Evolutionary conservation across 1,139 yeast genomes (phyloP), one percentile per base, ranked within the genome.

Genomic region (Geotrichum citri-aurantii): DNA sequence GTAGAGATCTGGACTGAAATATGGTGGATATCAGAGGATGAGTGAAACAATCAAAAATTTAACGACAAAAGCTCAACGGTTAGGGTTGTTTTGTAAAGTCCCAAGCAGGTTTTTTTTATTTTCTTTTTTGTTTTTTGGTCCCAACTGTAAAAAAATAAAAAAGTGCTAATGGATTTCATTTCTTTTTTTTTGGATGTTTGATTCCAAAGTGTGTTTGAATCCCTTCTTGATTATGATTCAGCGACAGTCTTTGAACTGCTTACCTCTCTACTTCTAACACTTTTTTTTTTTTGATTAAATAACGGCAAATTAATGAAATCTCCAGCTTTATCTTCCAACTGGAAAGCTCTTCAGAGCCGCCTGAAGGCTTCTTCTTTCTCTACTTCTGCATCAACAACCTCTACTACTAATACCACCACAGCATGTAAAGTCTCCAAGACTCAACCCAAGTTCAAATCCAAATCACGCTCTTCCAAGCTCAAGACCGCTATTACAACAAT

Each of bases 311-410:
- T n/a, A n/a, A 29, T 42, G 46, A 47, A 33, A 12, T 27, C 52
- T 48, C 17, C 52, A 24, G 31, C 50, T 21, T 60, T 65, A 21
- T 65, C 68, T 5, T 60, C 64, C 10, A 65, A 65, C 55, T 65
- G 68, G 68, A 62, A 62, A 48, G 56, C 50, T 27, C 61, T 65
- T 14, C 64, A 61, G 52, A 62, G 62, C 47, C 59, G 57, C 31
- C 60, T 64, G n/a, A 50, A 49, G 54, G 21, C 21, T 10, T 37
- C 53, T 2, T 19, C 47, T 7, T n/a, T 23, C 11, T 26, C 53
- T 8, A 23, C 48, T 8, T 40, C 52, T 24, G 27, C 57, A 48
- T 48, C 42, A 44, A n/a, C 54, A 23, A 33, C 29, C 12, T 29
- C 50, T 10, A 14, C 31, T 27, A 37, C 27, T 21, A 2, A 37